Conservation (phyloP, 306 rosid species). For the Calophaca sinica region DNA sequence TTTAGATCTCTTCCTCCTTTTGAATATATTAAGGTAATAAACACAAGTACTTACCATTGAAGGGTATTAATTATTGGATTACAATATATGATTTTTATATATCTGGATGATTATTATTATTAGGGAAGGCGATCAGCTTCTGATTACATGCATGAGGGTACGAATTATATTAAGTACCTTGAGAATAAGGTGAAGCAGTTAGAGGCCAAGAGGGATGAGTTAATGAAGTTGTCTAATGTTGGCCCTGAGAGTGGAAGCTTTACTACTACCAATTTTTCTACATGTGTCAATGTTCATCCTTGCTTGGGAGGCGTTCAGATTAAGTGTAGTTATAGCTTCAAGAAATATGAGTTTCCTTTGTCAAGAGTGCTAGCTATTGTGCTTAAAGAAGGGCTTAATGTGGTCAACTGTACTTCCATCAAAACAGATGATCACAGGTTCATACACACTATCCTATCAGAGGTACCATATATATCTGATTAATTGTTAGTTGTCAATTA, state of each 20-base stretch:
- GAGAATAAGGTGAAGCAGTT: constrained; percentile 51
- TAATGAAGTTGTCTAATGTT: constrained; percentile 37
- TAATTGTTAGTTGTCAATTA: neutral
- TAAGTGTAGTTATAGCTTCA: constrained; percentile 45
- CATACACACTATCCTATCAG: constrained; percentile 51
- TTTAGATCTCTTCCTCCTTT: constrained; percentile 60
- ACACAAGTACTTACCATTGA: neutral
- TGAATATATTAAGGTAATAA: constrained; percentile 50
- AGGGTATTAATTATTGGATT: constrained; percentile 8
- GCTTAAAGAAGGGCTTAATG: constrained; percentile 53
- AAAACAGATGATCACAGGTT: constrained; percentile 43
- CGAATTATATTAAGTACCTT: constrained; percentile 57
- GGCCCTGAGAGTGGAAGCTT: constrained; percentile 19
- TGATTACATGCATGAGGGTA: constrained; percentile 66
- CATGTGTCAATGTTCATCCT: constrained; percentile 37
- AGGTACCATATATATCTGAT: constrained; percentile 55
- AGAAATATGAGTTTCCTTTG: constrained; percentile 37
- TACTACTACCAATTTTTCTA: no score
- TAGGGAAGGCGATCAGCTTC: constrained; percentile 73
- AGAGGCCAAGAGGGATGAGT: constrained; percentile 49
- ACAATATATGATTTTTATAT: neutral
- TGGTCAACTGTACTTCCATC: constrained; percentile 52
- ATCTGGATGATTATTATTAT: neutral
- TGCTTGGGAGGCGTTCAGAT: constrained; percentile 55
- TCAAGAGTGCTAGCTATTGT: constrained; percentile 50